phyloP scores from a whole-genome alignment of 768 basidiomycete species.

The Russula ochroleuca region DNA sequence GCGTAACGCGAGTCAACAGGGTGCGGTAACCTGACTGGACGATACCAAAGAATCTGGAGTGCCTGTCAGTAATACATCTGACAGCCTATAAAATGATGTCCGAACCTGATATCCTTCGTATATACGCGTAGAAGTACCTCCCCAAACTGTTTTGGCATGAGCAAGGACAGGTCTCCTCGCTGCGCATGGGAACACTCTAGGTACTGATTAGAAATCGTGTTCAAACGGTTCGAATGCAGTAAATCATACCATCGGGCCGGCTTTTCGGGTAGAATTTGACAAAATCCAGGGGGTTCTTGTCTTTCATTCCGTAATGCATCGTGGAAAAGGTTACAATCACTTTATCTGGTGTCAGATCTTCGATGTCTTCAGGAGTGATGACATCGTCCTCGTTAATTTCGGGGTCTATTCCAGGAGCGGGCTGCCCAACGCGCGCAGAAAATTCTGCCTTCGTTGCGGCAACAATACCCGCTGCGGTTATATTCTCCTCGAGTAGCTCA shows the following conservation, averaged over 20 bases:
- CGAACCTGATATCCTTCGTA: conserved; percentile 53
- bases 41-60: conserved; percentile 48
- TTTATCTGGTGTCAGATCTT: conserved; percentile 42
- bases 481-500: conserved; percentile 29
- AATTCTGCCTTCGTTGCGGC: conserved; percentile 30
- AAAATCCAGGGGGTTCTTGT: conserved; percentile 60
- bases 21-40: conserved; percentile 65
- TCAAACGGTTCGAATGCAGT: not conserved
- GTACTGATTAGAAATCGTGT: not conserved
- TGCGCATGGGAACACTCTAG: conserved; percentile 45
- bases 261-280: conserved; percentile 74
- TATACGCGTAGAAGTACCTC: conserved; percentile 69
- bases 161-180: conserved; percentile 56
- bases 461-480: conserved; percentile 40
- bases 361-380: conserved; percentile 31
- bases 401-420: not conserved
- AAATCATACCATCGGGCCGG: conserved; percentile 47
- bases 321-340: conserved; percentile 58
- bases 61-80: not conserved
- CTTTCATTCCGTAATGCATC: conserved; percentile 78
- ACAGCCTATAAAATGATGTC: not conserved
- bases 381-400: conserved; percentile 20
- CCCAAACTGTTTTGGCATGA: conserved; percentile 62
- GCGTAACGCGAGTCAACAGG: conserved; percentile 31
- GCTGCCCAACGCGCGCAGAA: not conserved